Evolutionary conservation across 345 rosid genomes (phyloP), one percentile per base, ranked within the genome.

Genomic region (Lepidium sativum): DNA sequence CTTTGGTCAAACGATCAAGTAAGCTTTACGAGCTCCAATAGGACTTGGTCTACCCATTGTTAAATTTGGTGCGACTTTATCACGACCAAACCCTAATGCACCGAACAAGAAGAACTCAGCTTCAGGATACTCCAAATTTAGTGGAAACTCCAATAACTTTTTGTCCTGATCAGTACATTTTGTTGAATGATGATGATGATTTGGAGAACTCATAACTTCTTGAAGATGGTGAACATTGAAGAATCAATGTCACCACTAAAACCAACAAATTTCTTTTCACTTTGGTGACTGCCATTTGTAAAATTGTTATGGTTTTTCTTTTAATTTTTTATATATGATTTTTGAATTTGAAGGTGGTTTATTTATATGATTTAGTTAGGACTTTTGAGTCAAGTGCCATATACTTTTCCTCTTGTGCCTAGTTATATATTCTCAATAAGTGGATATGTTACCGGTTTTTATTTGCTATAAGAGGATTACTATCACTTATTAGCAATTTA

Each of bases 71-170:
- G 86, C 96, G 18, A 77, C 78, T 44, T 8, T 54, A 48, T 88
- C 99, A 73, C 88, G 74, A 33, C 96, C 97, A 69, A 63, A 18
- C 11, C 97, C 99, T 62, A 79, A 37, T 4, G 95, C 71, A 15
- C 92, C 97, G 35, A 49, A 77, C 70, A 88, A 63, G 80, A 94
- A 90, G 73, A 90, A 86, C 75, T 94, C 99, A 1, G 99, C 96
- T 69, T 94, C 99, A 20, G 90, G 74, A 62, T 83, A 94, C 80
- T 88, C 96, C 18, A 94, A 70, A 75, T 94, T 94, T 52, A 88
- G 52, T 9, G 99, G 89, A 53, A 94, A 87, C 80, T 90, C 97
- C 20, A 94, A 33, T 33, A 90, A 69, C 17, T 43, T 43, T 21
- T 43, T 35, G 50, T 72, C 77, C 15, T 20, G 31, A 48, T 43